Conservation (phyloP, 345 rosid species). For the Rhizophora apiculata region DNA sequence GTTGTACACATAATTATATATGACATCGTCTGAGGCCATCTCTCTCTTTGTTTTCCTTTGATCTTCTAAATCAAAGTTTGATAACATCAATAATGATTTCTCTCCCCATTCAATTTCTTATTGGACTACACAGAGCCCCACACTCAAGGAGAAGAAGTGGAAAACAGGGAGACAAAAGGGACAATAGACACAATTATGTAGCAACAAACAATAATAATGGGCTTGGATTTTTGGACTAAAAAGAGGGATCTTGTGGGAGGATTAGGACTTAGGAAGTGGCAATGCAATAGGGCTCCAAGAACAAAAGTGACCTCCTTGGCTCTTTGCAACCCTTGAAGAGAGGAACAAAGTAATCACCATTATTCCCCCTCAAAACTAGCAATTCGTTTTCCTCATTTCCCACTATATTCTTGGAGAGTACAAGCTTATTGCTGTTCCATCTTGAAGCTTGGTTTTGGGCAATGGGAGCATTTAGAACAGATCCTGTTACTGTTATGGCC, state of each 20-base stretch:
- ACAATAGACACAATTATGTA: constrained; percentile 8
- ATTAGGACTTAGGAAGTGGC: constrained; percentile 54
- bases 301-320: constrained; percentile 57
- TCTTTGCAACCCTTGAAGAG: constrained; percentile 67
- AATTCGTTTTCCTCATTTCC: constrained; percentile 26
- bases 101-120: constrained; percentile 26
- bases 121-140: constrained; percentile 36
- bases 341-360: constrained; percentile 33
- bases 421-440: constrained; percentile 7
- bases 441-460: constrained; percentile 13
- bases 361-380: constrained; percentile 26
- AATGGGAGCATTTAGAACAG: background rate
- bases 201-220: background rate
- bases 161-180: constrained; percentile 23
- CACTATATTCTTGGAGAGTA: constrained; percentile 20
- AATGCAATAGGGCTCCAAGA: constrained; percentile 64
- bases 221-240: background rate
- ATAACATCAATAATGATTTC: background rate
- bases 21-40: background rate
- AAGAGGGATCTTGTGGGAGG: background rate
- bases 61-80: constrained; percentile 24
- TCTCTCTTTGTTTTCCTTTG: constrained; percentile 11
- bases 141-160: constrained; percentile 26
- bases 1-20: background rate
- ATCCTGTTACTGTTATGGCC: constrained; percentile 14